These are phyloP conservation scores for Actinomortierella wolfii DNA, from an alignment of 371 early-diverging fungal species.

Conservation along the genomic window DNA sequence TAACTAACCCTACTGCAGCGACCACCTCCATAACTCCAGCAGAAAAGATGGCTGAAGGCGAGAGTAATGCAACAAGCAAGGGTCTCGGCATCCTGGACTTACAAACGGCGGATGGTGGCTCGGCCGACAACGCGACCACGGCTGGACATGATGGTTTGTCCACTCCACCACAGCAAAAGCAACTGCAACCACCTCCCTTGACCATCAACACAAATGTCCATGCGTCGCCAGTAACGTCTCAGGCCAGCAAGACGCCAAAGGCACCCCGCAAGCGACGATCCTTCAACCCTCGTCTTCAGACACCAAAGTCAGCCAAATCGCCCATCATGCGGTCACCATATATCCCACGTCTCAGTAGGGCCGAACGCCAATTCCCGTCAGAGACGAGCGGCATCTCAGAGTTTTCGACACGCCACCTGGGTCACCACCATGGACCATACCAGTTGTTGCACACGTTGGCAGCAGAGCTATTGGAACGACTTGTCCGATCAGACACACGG, in stretches of 20 bases:
- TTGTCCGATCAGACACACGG: conserved; percentile 61
- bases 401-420: conserved; percentile 40
- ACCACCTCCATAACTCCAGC: too few relatives aligned
- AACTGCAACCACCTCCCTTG: not conserved
- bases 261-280: not conserved
- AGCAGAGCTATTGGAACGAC: conserved; percentile 47
- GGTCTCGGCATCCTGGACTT: too few relatives aligned
- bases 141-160: conserved; percentile 3
- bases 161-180: not conserved
- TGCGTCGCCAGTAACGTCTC: not conserved
- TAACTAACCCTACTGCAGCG: too few relatives aligned
- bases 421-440: conserved; percentile 45
- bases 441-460: conserved; percentile 43
- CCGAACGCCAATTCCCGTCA: conserved; percentile 24
- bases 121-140: conserved; percentile 12
- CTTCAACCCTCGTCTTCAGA: not conserved
- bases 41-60: too few relatives aligned
- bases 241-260: conserved; percentile 1
- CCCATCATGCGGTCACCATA: conserved; percentile 20
- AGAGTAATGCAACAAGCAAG: too few relatives aligned
- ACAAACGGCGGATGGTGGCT: conserved; percentile 5
- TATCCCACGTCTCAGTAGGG: conserved; percentile 8
- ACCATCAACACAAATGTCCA: conserved; percentile 4
- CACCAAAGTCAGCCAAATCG: conserved; percentile 6
- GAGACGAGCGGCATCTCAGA: conserved; percentile 44